Evolutionary conservation across 257 asterid genomes (phyloP).

Genomic region (Osmanthus fragrans): DNA sequence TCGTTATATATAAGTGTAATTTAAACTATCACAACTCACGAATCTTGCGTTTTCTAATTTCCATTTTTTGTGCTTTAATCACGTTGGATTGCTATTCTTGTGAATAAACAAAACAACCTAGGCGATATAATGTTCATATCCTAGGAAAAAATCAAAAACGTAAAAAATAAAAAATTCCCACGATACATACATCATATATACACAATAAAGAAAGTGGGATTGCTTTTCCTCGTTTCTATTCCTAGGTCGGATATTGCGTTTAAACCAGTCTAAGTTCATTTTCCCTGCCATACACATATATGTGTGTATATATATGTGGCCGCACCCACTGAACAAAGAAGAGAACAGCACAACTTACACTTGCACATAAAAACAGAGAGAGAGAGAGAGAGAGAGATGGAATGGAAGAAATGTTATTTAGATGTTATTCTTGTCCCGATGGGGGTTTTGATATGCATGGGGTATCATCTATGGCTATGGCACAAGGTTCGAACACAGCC

Average conservation of each 20-base stretch:
- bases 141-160: neutral
- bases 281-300: slow-evolving; percentile 12
- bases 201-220: slow-evolving; percentile 18
- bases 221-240: slow-evolving; percentile 15
- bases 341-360: neutral
- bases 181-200: neutral
- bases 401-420: slow-evolving; percentile 78
- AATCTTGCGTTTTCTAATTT: too few relatives aligned
- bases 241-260: slow-evolving; percentile 12
- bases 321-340: neutral
- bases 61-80: neutral
- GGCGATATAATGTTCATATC: neutral
- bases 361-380: neutral
- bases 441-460: slow-evolving; percentile 52
- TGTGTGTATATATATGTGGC: neutral
- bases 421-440: slow-evolving; percentile 75
- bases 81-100: neutral
- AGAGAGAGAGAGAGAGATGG: slow-evolving; percentile 46
- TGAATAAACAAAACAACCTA: neutral
- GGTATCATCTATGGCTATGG: slow-evolving; percentile 84
- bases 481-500: slow-evolving; percentile 68
- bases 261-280: slow-evolving; percentile 31
- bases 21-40: too few relatives aligned
- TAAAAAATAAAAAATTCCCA: neutral
- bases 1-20: too few relatives aligned